Evolutionary conservation across 352 stramenopile genomes (phyloP).

Genomic region (Pythium scleroteichum): DNA sequence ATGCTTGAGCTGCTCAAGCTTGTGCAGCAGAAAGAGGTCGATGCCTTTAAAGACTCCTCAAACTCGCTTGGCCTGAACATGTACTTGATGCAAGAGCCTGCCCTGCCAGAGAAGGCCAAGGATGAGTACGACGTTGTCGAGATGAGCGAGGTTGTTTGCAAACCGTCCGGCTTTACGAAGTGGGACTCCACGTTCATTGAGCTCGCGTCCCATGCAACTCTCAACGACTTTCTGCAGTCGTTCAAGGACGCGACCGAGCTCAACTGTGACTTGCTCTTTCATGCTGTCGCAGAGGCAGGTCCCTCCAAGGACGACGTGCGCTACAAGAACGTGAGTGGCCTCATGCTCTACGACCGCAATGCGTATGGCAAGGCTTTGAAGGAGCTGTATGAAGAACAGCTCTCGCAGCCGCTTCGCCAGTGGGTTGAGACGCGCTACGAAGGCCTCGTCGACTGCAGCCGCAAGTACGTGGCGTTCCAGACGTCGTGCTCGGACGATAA

Average conservation of each 20-base stretch:
- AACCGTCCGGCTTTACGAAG: conserved; percentile 89
- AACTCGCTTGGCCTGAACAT: conserved; percentile 93
- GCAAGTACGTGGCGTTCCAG: conserved; percentile 84
- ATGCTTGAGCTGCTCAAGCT: conserved; percentile 92
- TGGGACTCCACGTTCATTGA: conserved; percentile 89
- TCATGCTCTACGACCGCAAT: conserved; percentile 88
- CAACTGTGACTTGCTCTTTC: conserved; percentile 84
- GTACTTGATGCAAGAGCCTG: conserved; percentile 92
- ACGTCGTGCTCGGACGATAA: conserved; percentile 84
- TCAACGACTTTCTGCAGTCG: conserved; percentile 63
- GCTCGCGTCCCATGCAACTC: conserved; percentile 60
- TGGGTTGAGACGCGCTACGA: conserved; percentile 83
- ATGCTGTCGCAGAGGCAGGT: conserved; percentile 72
- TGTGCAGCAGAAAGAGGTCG: conserved; percentile 86
- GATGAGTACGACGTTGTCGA: conserved; percentile 91
- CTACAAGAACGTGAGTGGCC: conserved; percentile 66
- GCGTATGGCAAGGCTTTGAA: conserved; percentile 73
- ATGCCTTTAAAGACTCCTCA: conserved; percentile 91
- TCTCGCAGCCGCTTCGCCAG: conserved; percentile 49
- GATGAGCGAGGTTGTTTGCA: conserved; percentile 88
- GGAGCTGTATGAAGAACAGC: conserved; percentile 66
- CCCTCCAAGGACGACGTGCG: conserved; percentile 63
- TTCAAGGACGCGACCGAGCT: conserved; percentile 76
- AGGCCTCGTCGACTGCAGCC: conserved; percentile 77
- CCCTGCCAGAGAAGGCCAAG: conserved; percentile 80